These are phyloP conservation scores for Jatropha podagrica DNA, from an alignment of 441 rosid genomes.

Conservation along the genomic window DNA sequence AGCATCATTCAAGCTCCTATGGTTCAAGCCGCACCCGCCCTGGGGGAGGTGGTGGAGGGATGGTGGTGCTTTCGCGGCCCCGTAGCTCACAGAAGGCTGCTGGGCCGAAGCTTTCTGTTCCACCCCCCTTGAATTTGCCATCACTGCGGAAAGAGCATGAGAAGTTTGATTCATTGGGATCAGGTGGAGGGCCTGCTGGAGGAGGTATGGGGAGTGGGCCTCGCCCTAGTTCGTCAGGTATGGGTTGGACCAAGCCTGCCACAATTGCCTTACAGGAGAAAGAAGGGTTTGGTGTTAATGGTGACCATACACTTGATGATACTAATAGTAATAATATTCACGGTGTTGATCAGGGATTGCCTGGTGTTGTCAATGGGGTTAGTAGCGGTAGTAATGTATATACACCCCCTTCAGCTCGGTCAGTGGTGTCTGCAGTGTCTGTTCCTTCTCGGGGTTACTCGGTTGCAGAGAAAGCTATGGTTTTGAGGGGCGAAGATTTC, in stretches of 20 bases:
- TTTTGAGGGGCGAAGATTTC: conserved; percentile 92
- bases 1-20: conserved; percentile 42
- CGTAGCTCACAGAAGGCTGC: conserved; percentile 83
- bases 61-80: conserved; percentile 90
- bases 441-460: conserved; percentile 30
- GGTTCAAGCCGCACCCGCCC: conserved; percentile 42
- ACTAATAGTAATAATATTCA: conserved; percentile 20
- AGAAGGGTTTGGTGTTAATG: conserved; percentile 35
- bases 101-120: conserved; percentile 94
- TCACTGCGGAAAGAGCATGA: conserved; percentile 90
- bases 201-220: conserved; percentile 74
- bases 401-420: conserved; percentile 51
- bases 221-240: conserved; percentile 75
- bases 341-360: conserved; percentile 39
- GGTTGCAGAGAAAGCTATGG: conserved; percentile 52
- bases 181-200: conserved; percentile 56
- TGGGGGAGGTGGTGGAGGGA: conserved; percentile 64
- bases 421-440: conserved; percentile 36
- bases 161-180: conserved; percentile 69
- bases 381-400: conserved; percentile 44
- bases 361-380: conserved; percentile 44
- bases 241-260: conserved; percentile 89
- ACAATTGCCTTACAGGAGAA: conserved; percentile 55
- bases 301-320: conserved; percentile 24
- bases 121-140: conserved; percentile 99